These are phyloP conservation scores for Gossypium schwendimanii DNA, from an alignment of 441 rosid species.

Conservation along the genomic window DNA sequence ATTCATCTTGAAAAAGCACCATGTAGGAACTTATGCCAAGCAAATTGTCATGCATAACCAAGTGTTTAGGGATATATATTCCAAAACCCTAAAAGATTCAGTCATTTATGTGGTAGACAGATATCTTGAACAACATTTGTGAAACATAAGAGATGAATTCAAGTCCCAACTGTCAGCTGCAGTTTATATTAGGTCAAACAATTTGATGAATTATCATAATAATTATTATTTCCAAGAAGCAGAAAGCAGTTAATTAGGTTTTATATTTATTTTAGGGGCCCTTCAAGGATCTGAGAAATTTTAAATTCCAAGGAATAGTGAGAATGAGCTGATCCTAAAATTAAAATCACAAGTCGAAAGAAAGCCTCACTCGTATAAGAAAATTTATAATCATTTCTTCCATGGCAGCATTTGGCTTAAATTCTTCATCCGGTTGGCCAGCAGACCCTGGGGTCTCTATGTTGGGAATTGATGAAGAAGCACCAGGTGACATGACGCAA, in stretches of 20 bases:
- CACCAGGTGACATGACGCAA: conserved; percentile 92
- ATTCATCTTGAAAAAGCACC: neutral
- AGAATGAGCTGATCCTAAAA: conserved; percentile 7
- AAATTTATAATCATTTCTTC: conserved; percentile 98
- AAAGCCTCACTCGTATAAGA: conserved; percentile 78
- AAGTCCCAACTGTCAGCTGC: neutral
- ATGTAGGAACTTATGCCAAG: neutral
- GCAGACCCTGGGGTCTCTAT: conserved; percentile 93
- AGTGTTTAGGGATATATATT: neutral
- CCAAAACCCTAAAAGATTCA: neutral
- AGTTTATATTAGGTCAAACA: neutral
- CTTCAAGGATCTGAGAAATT: neutral
- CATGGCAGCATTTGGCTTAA: conserved; percentile 99
- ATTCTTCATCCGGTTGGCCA: conserved; percentile 95
- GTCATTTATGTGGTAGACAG: neutral
- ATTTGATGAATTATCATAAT: neutral
- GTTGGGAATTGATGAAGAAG: conserved; percentile 72
- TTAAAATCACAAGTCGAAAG: conserved; percentile 16
- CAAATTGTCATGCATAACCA: neutral
- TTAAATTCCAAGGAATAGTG: neutral
- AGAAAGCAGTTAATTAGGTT: neutral
- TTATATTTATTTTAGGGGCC: neutral
- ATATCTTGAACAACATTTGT: neutral
- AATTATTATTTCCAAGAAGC: neutral
- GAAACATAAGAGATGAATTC: neutral